Percentiles rank a stretch among this genome's conserved stretches.
phyloP scores from a whole-genome alignment of 2,329 filamentous ascomycete genomes.

The Fusarium caatingaense region DNA sequence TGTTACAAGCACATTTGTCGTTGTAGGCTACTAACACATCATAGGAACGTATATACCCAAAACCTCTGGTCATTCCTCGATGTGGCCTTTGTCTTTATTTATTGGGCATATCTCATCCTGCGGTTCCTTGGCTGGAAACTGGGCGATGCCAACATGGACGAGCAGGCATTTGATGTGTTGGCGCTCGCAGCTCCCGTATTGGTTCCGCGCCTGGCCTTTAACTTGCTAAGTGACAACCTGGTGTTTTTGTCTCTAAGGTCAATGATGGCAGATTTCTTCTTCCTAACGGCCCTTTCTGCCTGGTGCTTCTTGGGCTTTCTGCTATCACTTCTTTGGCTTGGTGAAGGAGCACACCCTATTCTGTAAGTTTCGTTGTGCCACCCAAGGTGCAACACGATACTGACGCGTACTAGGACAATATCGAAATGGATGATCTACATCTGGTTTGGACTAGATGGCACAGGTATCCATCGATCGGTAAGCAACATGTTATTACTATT shows the following conservation, averaged over 20 bases:
- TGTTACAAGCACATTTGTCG: neutral
- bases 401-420: constrained; percentile 65
- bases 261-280: constrained; percentile 89
- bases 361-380: constrained; percentile 56
- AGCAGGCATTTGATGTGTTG: constrained; percentile 82
- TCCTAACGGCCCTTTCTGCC: constrained; percentile 77
- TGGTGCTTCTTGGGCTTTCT: constrained; percentile 90
- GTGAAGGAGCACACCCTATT: constrained; percentile 69
- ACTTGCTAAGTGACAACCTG: constrained; percentile 84
- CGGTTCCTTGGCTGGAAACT: constrained; percentile 72
- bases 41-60: constrained; percentile 83
- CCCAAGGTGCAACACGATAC: neutral
- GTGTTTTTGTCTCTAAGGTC: constrained; percentile 83
- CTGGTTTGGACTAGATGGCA: constrained; percentile 87
- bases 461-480: constrained; percentile 68
- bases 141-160: constrained; percentile 60
- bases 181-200: constrained; percentile 82
- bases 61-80: constrained; percentile 91
- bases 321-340: constrained; percentile 82
- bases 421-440: constrained; percentile 94
- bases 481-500: constrained; percentile 32
- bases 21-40: constrained; percentile 4
- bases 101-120: constrained; percentile 73
- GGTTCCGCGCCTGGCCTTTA: constrained; percentile 83
- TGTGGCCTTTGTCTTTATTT: constrained; percentile 80